Evolutionary conservation across 441 rosid genomes (phyloP).

Genomic region (Populus trichocarpa): DNA sequence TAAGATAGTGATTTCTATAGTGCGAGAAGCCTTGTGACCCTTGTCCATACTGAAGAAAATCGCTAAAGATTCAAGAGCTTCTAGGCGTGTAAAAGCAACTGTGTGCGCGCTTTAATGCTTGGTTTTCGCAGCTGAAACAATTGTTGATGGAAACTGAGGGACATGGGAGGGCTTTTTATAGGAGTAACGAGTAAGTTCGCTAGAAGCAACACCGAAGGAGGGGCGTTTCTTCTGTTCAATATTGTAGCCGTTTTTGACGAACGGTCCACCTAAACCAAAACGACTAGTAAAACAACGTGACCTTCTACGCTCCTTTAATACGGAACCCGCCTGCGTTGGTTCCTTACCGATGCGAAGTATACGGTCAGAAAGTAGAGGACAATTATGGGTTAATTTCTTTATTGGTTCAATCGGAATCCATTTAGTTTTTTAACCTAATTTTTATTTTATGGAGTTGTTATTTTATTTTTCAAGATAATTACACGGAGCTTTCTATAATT

Average conservation of each 20-base stretch:
- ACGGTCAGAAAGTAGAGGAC: background rate
- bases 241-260: background rate
- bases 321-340: background rate
- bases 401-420: too few species aligned
- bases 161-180: background rate
- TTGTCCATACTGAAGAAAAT: background rate
- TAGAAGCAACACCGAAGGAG: background rate
- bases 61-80: background rate
- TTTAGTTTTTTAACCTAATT: background rate
- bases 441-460: too few species aligned
- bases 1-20: conserved; percentile 45
- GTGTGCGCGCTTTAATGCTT: background rate
- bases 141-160: background rate
- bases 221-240: background rate
- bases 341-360: background rate
- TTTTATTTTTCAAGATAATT: too few species aligned
- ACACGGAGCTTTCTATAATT: background rate
- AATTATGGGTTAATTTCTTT: background rate
- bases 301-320: background rate
- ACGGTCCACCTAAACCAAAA: background rate
- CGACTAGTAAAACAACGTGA: background rate
- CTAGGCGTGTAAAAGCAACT: background rate
- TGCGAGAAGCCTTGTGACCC: background rate
- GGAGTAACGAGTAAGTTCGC: too few species aligned
- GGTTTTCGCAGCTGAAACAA: background rate